These are phyloP conservation scores for Fraxinus quadrangulata DNA, from an alignment of 257 asterid genomes.

Conservation along the genomic window DNA sequence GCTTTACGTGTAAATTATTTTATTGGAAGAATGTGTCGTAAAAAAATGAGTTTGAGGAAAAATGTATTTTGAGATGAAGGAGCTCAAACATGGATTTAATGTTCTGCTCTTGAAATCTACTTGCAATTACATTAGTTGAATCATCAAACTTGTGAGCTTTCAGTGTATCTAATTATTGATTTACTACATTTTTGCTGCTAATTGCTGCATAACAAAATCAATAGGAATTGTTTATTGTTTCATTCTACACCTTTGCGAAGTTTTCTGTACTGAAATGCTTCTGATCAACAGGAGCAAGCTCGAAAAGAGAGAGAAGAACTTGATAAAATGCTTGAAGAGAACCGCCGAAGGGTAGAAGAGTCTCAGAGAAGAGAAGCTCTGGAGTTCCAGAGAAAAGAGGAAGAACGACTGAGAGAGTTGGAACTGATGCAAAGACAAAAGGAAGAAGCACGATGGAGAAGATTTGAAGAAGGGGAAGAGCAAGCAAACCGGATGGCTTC, in stretches of 20 bases:
- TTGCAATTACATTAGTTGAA: background rate
- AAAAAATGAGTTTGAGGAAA: no score
- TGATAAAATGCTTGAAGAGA: conserved; percentile 95
- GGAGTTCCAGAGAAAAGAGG: conserved; percentile 79
- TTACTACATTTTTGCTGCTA: background rate
- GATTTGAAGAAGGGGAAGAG: conserved; percentile 60
- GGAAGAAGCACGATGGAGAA: conserved; percentile 81
- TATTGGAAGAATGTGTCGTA: no score
- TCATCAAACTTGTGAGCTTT: background rate
- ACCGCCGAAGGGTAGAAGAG: conserved; percentile 87
- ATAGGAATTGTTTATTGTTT: no score
- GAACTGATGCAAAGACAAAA: conserved; percentile 87
- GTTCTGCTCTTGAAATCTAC: background rate
- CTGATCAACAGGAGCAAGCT: conserved; percentile 69
- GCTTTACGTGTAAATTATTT: no score
- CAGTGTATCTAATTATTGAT: background rate
- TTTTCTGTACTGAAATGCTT: background rate
- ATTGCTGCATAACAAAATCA: background rate
- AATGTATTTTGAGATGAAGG: no score
- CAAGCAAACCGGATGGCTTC: conserved; percentile 42
- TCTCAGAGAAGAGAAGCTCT: conserved; percentile 83
- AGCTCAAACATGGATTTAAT: no score
- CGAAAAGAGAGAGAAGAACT: conserved; percentile 91
- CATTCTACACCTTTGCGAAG: background rate
- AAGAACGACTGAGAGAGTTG: conserved; percentile 76